Evolutionary conservation across 192 early-diverging fungal genomes (phyloP), one percentile per base, ranked within the genome.

Genomic region (Podochytrium sp.): DNA sequence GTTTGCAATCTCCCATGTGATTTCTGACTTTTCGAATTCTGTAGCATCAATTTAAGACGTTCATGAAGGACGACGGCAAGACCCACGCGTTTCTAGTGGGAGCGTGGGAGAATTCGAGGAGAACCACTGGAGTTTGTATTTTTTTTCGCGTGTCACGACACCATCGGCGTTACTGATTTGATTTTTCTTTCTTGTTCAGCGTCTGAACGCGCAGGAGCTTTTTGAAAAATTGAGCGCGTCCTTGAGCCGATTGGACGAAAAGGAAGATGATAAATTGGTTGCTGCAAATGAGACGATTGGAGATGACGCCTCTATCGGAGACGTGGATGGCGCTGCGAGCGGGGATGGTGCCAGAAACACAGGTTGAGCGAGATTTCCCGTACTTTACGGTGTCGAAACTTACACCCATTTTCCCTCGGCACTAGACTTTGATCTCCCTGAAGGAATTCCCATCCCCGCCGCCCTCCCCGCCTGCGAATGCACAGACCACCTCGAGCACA

Each of bases 401-500:
- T n/a, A n/a, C n/a, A n/a, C n/a, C n/a, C n/a, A n/a, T n/a, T n/a
- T n/a, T n/a, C n/a, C n/a, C n/a, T n/a, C n/a, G n/a, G n/a, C n/a
- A n/a, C 7, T 25, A 63, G 64, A 42, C 41, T 83, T 80, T 77
- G 87, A 73, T 2, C 73, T 87, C 30, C 90, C 91, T 12, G 49
- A 79, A 20, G 59, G 62, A 20, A 66, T 89, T 3, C 73, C 80
- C 5, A 52, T 47, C 20, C 91, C 91, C 1, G 55, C 77, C 10
- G 79, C 64, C 0, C 86, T 86, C 30, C 75, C 86, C 1, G 29
- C 49, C 25, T 93, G 92, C 58, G 81, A 81, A 12, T 93, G 92
- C 73, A 62, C 78, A 27, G 90, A 91, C 40, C 92, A 93, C 79
- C 68, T 87, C 32, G 92, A 93, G 49, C 84, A 86, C 56, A 59